These are phyloP conservation scores for Deinandra increscens DNA, from an alignment of 129 eudicot genomes.

Conservation along the genomic window DNA sequence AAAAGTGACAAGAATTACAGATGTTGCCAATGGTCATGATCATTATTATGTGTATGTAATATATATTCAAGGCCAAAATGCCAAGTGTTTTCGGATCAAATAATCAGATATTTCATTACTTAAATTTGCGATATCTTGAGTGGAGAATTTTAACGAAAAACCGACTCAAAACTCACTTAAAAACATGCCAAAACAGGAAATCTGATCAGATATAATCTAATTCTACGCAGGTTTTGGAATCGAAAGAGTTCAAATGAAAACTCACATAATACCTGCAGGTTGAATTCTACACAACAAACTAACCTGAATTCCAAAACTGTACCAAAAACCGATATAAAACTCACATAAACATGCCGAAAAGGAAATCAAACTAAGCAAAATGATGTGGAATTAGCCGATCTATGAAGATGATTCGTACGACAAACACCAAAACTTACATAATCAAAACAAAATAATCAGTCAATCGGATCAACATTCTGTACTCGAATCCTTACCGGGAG, in stretches of 20 bases:
- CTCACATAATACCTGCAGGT: background rate
- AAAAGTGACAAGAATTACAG: slow-evolving; percentile 11
- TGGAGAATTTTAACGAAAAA: background rate
- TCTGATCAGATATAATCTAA: background rate
- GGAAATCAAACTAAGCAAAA: background rate
- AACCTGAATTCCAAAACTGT: background rate
- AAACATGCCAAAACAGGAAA: background rate
- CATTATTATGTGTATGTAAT: too few species aligned
- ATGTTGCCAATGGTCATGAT: background rate
- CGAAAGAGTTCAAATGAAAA: background rate
- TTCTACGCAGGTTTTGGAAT: background rate
- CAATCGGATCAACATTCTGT: background rate
- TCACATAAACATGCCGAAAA: background rate
- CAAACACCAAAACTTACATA: background rate
- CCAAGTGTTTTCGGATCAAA: background rate
- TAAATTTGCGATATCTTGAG: too few species aligned
- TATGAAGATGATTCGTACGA: background rate
- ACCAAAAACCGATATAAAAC: background rate
- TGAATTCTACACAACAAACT: background rate
- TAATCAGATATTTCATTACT: too few species aligned
- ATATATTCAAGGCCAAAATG: too few species aligned
- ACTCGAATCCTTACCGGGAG: slow-evolving; percentile 56
- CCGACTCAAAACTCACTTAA: background rate
- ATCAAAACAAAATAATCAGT: background rate
- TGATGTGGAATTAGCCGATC: background rate